phyloP scores from a whole-genome alignment of 2,329 filamentous ascomycete species.

The Cercospora citrullina region DNA sequence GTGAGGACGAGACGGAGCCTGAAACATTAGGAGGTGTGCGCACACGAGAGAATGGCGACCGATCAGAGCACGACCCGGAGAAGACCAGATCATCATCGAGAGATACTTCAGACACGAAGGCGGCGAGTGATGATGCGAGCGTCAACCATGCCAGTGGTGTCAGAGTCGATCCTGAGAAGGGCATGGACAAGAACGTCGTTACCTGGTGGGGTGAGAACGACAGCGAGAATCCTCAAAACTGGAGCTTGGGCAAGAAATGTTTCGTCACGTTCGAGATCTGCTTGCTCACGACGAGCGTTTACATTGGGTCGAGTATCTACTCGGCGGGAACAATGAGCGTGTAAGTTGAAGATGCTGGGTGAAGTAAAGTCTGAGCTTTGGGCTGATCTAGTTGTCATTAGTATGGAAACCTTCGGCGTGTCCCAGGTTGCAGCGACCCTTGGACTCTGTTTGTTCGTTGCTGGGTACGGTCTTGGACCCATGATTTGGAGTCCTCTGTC shows the following conservation, averaged over 20 bases:
- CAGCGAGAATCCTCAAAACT: constrained; percentile 40
- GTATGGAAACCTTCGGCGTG: constrained; percentile 47
- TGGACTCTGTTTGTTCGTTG: constrained; percentile 53
- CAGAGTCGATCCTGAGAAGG: constrained; percentile 54
- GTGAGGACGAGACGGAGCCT: constrained; percentile 37
- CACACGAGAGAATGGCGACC: constrained; percentile 29
- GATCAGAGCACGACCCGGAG: background rate
- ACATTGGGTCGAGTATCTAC: constrained; percentile 56
- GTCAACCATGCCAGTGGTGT: constrained; percentile 46
- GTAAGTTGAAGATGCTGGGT: background rate
- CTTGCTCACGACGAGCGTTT: constrained; percentile 53
- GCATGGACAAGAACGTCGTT: constrained; percentile 52
- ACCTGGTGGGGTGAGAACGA: constrained; percentile 55
- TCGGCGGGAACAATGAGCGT: constrained; percentile 47
- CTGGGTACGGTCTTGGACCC: constrained; percentile 53
- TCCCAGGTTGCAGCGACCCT: constrained; percentile 49
- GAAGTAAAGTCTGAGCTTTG: background rate
- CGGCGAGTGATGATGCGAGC: constrained; percentile 3
- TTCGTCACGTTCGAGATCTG: constrained; percentile 51
- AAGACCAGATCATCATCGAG: constrained; percentile 11
- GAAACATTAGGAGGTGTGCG: constrained; percentile 30
- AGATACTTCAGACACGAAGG: constrained; percentile 22
- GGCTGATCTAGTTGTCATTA: background rate
- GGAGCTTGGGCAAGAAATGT: constrained; percentile 43
- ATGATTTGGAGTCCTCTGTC: constrained; percentile 50